Evolutionary conservation across 768 basidiomycete species (phyloP).

Genomic region (Lentinula lateritia): DNA sequence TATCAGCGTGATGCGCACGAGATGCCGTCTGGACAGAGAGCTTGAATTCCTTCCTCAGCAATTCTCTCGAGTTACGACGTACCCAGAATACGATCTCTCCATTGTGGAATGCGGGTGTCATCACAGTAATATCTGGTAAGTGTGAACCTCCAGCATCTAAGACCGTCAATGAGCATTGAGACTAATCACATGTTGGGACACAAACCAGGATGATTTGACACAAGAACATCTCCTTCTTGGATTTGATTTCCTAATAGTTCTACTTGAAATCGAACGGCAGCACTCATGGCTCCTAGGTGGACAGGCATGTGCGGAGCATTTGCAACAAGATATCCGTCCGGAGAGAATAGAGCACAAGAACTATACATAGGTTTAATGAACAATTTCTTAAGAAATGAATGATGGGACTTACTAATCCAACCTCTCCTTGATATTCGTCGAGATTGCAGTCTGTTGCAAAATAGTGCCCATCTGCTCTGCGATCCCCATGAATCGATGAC

Average conservation of each 20-base stretch:
- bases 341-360: constrained; percentile 35
- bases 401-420: background rate
- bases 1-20: constrained; percentile 30
- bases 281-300: constrained; percentile 10
- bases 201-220: constrained; percentile 18
- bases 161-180: background rate
- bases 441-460: constrained; percentile 3
- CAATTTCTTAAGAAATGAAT: background rate
- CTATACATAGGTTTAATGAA: background rate
- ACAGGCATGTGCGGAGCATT: constrained; percentile 25
- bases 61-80: background rate
- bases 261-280: constrained; percentile 22
- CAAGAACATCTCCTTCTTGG: background rate
- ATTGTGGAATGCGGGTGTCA: constrained; percentile 27
- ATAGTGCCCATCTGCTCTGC: constrained; percentile 1
- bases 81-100: constrained; percentile 6
- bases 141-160: constrained; percentile 24
- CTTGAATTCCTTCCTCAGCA: background rate
- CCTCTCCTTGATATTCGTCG: constrained; percentile 18
- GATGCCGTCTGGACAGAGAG: background rate
- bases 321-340: constrained; percentile 35
- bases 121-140: constrained; percentile 37
- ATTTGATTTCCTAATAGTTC: background rate
- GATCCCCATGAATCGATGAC: constrained; percentile 3
- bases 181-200: background rate